Evolutionary conservation across 2,329 filamentous ascomycete genomes (phyloP), one percentile per base, ranked within the genome.

Genomic region (Gremmenia infestans): DNA sequence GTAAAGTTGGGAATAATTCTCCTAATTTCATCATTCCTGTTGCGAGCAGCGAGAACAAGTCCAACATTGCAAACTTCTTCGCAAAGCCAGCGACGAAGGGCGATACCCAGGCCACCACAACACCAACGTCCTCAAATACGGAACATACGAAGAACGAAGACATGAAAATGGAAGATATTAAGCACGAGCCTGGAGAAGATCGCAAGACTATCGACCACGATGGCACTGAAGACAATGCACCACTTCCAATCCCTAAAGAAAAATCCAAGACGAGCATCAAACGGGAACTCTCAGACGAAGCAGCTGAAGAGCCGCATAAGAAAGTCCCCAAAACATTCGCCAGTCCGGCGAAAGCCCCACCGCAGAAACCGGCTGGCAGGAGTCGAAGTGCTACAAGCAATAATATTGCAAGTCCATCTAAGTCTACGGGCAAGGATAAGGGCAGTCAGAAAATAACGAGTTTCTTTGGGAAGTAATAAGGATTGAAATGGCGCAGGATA

Each of bases 51-150:
- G 88, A 92, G 66, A 97, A 97, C 71, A 97, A 95, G 74, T 85
- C 81, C 50, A 97, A 94, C 63, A 97, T 97, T 71, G 89, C 88
- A 47, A 96, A 96, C 66, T 97, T 96, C 76, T 97, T 97, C 67
- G 80, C 80, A 7, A 88, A 83, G 48, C 59, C 60, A n/a, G 52
- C 56, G 3, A 49, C 55, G 35, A 64, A 66, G 52, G 53, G 48
- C 4, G 47, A 56, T 6, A 23, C 50, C 17, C 60, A 66, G 23
- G 3, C 50, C 17, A 9, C n/a, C 4, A 46, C 35, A 15, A 42
- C 35, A 28, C 22, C 54, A 42, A 50, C 52, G 37, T 25, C 49
- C 17, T 12, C 42, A 5, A 50, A 23, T 28, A 35, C 17, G n/a
- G 40, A 50, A 46, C 17, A 36, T 22, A 19, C 40, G 36, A 50